phyloP scores from a whole-genome alignment of 768 basidiomycete species.

The Calocybe gangraenosa region DNA sequence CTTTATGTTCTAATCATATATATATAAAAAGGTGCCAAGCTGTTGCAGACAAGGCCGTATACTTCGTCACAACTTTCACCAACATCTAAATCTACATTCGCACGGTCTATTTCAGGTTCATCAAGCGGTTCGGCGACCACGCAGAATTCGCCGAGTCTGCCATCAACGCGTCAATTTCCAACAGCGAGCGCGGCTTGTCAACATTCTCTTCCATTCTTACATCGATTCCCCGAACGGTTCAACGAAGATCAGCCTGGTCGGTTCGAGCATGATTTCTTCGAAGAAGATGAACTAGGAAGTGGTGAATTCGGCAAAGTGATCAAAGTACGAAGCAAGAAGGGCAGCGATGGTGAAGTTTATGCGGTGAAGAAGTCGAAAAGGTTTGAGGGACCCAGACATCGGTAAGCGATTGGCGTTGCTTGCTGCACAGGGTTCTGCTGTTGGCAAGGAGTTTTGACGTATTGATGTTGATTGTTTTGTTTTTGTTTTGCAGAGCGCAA shows the following conservation, averaged over 20 bases:
- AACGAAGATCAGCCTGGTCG: constrained; percentile 53
- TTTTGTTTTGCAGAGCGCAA: constrained; percentile 52
- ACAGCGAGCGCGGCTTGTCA: constrained; percentile 11
- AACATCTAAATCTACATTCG: constrained; percentile 34
- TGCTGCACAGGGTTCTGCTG: constrained; percentile 7
- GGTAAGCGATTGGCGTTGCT: constrained; percentile 46
- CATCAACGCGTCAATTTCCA: constrained; percentile 22
- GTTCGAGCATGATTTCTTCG: constrained; percentile 78
- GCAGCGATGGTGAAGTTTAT: constrained; percentile 48
- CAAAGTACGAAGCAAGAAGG: constrained; percentile 70
- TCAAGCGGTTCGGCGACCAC: constrained; percentile 48
- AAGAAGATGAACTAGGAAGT: constrained; percentile 78
- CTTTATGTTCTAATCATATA: constrained; percentile 3
- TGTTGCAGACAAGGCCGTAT: constrained; percentile 49
- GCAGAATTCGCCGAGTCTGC: constrained; percentile 40
- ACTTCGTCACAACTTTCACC: constrained; percentile 47
- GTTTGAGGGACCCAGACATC: constrained; percentile 87
- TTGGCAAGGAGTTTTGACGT: constrained; percentile 25
- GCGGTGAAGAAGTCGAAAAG: constrained; percentile 94
- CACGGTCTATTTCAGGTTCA: constrained; percentile 56
- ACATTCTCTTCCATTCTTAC: constrained; percentile 17
- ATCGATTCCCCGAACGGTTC: constrained; percentile 35
- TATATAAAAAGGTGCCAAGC: constrained; percentile 9
- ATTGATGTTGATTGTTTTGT: constrained; percentile 10
- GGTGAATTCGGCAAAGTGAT: constrained; percentile 95